Evolutionary conservation across 495 filamentous ascomycete genomes (phyloP), one percentile per base, ranked within the genome.

Genomic region (Hapsidospora chrysogenum): DNA sequence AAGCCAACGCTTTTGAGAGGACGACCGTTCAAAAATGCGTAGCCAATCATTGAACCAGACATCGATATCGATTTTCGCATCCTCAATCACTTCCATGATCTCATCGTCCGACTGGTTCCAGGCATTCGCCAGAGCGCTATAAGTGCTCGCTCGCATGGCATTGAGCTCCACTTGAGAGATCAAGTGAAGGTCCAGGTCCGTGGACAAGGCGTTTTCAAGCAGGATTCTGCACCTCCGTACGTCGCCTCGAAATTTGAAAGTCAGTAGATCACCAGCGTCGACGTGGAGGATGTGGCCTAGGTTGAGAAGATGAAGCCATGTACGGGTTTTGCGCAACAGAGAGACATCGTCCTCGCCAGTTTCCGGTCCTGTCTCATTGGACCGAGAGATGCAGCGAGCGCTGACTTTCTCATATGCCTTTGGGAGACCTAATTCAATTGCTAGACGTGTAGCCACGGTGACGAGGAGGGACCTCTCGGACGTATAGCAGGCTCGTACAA

Each of bases 401-500:
- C 52, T 54, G 6, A 66, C 40, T 30, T 60, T 48, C 15, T 57
- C 53, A 17, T 64, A 63, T 1, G 58, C 51, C 19, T 58, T 48
- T 22, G 64, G 53, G 6, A 70, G 36, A 6, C 52, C 50, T 13
- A 65, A 34, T 31, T 65, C 57, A 4, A 70, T 37, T 0, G 63
- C 61, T 53, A 64, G 63, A 25, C 58, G 50, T 2, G 60, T 53
- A 8, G 66, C 64, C 30, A 67, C 58, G 4, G 61, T 61, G 5
- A 61, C 43, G 2, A 68, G 47, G 3, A 64, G 29, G 5, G 57
- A 61, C 0, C 64, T 57, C 29, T 66, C 63, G 29, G 62, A 49
- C 1, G 60, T 63, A 38, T 70, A 70, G 36, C 58, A 57, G 1
- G 64, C 57, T 10, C 62, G 51, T 0, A 67, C 43, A 1, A 68